Evolutionary conservation across 2,329 filamentous ascomycete genomes (phyloP).

Genomic region (Diaporthe australafricana): DNA sequence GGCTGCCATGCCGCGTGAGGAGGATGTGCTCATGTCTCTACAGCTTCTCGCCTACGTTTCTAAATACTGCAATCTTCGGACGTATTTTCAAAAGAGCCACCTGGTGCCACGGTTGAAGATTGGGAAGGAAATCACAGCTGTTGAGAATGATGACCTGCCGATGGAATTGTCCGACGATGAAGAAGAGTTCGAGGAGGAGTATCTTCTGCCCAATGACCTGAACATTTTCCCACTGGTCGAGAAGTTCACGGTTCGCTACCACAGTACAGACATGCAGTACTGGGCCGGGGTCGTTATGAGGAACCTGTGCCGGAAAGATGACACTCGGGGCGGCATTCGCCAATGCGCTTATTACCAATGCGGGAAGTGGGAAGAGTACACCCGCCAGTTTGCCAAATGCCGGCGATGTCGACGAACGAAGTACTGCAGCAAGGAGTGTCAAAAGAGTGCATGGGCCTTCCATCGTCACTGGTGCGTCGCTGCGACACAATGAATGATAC

Average conservation of each 20-base stretch:
- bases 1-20: slow-evolving; percentile 93
- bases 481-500: slow-evolving; percentile 63
- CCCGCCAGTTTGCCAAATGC: slow-evolving; percentile 97
- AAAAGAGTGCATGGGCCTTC: slow-evolving; percentile 98
- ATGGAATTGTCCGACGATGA: slow-evolving; percentile 59
- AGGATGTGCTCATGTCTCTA: slow-evolving; percentile 97
- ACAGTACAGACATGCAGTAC: slow-evolving; percentile 98
- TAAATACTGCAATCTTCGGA: slow-evolving; percentile 96
- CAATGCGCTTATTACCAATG: slow-evolving; percentile 99
- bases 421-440: slow-evolving; percentile 99
- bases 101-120: slow-evolving; percentile 93
- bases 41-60: slow-evolving; percentile 97
- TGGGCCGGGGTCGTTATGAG: slow-evolving; percentile 99
- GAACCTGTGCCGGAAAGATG: slow-evolving; percentile 97
- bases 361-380: slow-evolving; percentile 97
- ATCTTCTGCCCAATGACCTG: slow-evolving; percentile 91
- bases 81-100: slow-evolving; percentile 96
- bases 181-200: slow-evolving; percentile 83
- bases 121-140: slow-evolving; percentile 81
- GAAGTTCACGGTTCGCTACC: slow-evolving; percentile 96
- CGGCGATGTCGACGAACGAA: slow-evolving; percentile 95
- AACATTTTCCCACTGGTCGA: slow-evolving; percentile 99
- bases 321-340: slow-evolving; percentile 90
- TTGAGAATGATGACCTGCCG: slow-evolving; percentile 75
- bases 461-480: slow-evolving; percentile 98